Percentiles rank a stretch among this genome's conserved stretches.
phyloP scores from a whole-genome alignment of 495 filamentous ascomycete genomes.

The Cairneyella variabilis region DNA sequence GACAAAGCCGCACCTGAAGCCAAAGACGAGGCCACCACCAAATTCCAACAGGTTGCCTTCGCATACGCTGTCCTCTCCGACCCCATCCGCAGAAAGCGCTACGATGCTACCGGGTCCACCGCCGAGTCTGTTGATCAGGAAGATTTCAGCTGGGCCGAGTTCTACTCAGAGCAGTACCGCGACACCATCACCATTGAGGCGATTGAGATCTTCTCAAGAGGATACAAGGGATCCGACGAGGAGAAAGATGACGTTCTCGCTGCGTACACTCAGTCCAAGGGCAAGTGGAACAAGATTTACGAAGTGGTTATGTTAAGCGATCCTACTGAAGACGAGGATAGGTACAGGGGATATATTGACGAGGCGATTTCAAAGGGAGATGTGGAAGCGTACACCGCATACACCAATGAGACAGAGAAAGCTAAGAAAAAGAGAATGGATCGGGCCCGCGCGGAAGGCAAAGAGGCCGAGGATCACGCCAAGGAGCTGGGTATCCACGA shows the following conservation, averaged over 20 bases:
- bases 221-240: slow-evolving; percentile 86
- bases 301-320: slow-evolving; percentile 80
- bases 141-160: slow-evolving; percentile 86
- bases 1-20: slow-evolving; percentile 69
- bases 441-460: slow-evolving; percentile 59
- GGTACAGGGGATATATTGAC: slow-evolving; percentile 77
- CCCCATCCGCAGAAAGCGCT: slow-evolving; percentile 67
- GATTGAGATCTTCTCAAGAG: slow-evolving; percentile 65
- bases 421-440: slow-evolving; percentile 60
- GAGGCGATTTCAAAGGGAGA: slow-evolving; percentile 67
- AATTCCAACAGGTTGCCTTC: slow-evolving; percentile 88
- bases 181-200: slow-evolving; percentile 64
- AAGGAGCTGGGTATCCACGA: slow-evolving; percentile 68
- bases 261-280: slow-evolving; percentile 67
- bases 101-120: slow-evolving; percentile 85
- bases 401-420: slow-evolving; percentile 65
- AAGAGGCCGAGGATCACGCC: slow-evolving; percentile 68
- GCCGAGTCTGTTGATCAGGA: slow-evolving; percentile 69
- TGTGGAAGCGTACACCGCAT: slow-evolving; percentile 61
- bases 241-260: slow-evolving; percentile 70
- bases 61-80: slow-evolving; percentile 92
- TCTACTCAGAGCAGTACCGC: slow-evolving; percentile 77
- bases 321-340: slow-evolving; percentile 78
- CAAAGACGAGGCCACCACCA: slow-evolving; percentile 64
- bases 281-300: slow-evolving; percentile 73